A percentile compares a stretch with the other conserved stretches of the same genome.
Evolutionary conservation across 2,329 filamentous ascomycete species (phyloP).

Genomic region (Macrophomina pseudophaseolina): DNA sequence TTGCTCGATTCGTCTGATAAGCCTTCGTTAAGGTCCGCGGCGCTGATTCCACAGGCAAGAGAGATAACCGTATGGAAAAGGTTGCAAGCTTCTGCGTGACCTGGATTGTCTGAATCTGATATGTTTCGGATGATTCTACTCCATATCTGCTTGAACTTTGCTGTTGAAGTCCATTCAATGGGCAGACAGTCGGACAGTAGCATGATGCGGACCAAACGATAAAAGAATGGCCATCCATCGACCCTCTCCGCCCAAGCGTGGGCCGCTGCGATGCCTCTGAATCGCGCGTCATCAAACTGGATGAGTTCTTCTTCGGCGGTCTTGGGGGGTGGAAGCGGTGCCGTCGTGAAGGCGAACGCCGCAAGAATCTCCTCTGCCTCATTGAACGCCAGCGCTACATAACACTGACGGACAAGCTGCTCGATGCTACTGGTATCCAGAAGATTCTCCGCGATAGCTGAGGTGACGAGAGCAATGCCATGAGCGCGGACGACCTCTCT

Average conservation of each 20-base stretch:
- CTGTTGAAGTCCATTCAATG: conserved; percentile 46
- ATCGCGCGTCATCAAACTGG: conserved; percentile 34
- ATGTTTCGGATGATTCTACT: conserved; percentile 40
- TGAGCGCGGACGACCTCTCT: conserved; percentile 49
- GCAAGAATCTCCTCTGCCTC: conserved; percentile 43
- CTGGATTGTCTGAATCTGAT: conserved; percentile 37
- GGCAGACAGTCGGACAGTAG: conserved; percentile 42
- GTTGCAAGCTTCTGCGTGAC: conserved; percentile 34
- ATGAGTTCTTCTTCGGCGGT: conserved; percentile 36
- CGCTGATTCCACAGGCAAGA: conserved; percentile 37
- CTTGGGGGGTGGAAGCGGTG: neutral
- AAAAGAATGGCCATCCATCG: conserved; percentile 40
- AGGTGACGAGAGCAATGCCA: conserved; percentile 43
- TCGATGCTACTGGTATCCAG: conserved; percentile 35
- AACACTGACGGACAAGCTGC: conserved; percentile 38
- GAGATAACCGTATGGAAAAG: conserved; percentile 40
- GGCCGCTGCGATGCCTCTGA: conserved; percentile 33
- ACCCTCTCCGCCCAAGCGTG: conserved; percentile 37
- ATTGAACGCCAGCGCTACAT: conserved; percentile 39
- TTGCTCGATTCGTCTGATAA: conserved; percentile 24
- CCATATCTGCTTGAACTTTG: conserved; percentile 42
- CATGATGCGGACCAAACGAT: conserved; percentile 41
- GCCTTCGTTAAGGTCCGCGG: conserved; percentile 33
- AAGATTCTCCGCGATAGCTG: conserved; percentile 43
- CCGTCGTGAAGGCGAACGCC: conserved; percentile 31